Evolutionary conservation across 202 grass and related monocot species (phyloP).

Genomic region (Alloteropsis angusta): DNA sequence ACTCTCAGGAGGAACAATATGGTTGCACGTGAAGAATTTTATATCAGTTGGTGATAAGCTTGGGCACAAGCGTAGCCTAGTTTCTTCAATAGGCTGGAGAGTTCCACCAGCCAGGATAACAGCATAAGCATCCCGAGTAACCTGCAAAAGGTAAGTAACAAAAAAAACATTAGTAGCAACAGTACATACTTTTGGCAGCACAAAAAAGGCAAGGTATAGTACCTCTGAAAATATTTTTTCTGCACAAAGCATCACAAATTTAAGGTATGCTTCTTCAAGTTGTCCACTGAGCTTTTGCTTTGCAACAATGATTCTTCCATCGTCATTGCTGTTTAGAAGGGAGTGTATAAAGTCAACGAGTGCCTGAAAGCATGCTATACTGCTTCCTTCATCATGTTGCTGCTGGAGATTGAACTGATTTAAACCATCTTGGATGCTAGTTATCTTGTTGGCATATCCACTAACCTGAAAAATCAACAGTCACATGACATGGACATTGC

Average conservation of each 20-base stretch:
- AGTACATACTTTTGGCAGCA: background rate
- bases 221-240: constrained; percentile 89
- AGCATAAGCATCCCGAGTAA: constrained; percentile 54
- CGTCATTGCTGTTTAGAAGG: constrained; percentile 59
- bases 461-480: constrained; percentile 44
- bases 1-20: constrained; percentile 87
- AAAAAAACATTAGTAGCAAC: background rate
- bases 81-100: constrained; percentile 97
- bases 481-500: constrained; percentile 16
- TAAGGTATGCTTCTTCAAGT: constrained; percentile 65
- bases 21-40: constrained; percentile 77
- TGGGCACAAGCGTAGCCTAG: constrained; percentile 69
- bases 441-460: constrained; percentile 61
- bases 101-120: constrained; percentile 81
- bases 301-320: constrained; percentile 77
- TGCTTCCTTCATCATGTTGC: constrained; percentile 53
- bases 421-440: constrained; percentile 14
- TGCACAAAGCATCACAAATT: constrained; percentile 92
- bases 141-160: constrained; percentile 32
- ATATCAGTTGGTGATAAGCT: constrained; percentile 38
- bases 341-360: constrained; percentile 56
- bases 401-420: constrained; percentile 5
- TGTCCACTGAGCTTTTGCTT: constrained; percentile 37
- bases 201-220: background rate
- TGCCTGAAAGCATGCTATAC: constrained; percentile 70